Evolutionary conservation across 116 monocot genomes (phyloP).

Genomic region (Trichopus zeylanicus): DNA sequence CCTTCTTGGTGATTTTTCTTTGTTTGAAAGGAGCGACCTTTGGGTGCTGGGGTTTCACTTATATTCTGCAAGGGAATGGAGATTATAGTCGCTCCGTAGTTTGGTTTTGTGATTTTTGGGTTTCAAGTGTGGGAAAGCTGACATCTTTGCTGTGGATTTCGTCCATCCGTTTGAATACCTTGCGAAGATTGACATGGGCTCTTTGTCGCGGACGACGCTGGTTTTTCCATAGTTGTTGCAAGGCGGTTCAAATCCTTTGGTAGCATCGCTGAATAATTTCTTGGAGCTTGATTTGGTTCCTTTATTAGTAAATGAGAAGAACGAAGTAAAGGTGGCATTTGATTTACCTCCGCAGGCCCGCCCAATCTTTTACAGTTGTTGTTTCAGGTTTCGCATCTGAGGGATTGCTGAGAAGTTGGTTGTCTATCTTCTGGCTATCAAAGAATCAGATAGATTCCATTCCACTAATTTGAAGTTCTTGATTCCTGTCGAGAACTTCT

Average conservation of each 20-base stretch:
- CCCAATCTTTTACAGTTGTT: not conserved
- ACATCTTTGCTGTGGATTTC: not conserved
- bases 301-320: not conserved
- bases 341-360: not conserved
- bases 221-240: not conserved
- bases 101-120: not conserved
- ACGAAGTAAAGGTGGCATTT: not conserved
- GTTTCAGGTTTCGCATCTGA: not conserved
- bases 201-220: not conserved
- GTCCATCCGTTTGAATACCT: not conserved
- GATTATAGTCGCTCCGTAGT: not conserved
- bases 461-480: not conserved
- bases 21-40: not conserved
- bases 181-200: not conserved
- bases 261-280: too few relatives aligned
- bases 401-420: not conserved
- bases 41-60: not conserved
- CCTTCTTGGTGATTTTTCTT: not conserved
- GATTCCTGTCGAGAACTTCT: not conserved
- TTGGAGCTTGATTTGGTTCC: not conserved
- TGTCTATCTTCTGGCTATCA: too few relatives aligned
- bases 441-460: not conserved
- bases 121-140: constrained; percentile 1
- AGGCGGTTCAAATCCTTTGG: not conserved
- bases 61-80: not conserved